Evolutionary conservation across 345 rosid species (phyloP).

Genomic region (Acer saccharum): DNA sequence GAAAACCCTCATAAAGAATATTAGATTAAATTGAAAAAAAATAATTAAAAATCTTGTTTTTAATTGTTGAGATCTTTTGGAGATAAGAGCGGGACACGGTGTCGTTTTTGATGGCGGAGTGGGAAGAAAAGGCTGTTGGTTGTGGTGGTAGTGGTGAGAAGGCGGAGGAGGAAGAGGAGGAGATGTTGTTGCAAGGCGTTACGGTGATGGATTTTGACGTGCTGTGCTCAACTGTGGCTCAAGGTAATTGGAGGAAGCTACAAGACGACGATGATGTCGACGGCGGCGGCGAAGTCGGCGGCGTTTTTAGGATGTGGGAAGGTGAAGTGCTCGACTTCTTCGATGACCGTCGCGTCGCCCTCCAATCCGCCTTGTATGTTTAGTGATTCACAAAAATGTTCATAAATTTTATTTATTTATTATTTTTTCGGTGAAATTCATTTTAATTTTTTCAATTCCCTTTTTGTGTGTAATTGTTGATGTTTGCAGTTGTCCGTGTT

Average conservation of each 20-base stretch:
- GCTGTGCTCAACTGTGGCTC: slow-evolving; percentile 91
- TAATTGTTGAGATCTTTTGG: slow-evolving; percentile 15
- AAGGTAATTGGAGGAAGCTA: slow-evolving; percentile 73
- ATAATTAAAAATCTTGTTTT: too few species aligned
- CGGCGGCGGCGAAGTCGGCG: slow-evolving; percentile 35
- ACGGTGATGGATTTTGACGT: slow-evolving; percentile 83
- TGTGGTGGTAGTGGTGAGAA: background rate
- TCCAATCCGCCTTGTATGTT: slow-evolving; percentile 78
- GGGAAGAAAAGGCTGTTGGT: slow-evolving; percentile 33
- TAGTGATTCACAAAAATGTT: background rate
- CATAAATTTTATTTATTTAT: too few species aligned
- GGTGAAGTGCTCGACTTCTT: slow-evolving; percentile 80
- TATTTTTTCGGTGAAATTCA: background rate
- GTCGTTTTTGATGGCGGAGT: slow-evolving; percentile 23
- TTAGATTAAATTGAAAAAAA: too few species aligned
- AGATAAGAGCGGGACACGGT: slow-evolving; percentile 14
- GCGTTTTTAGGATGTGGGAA: slow-evolving; percentile 93
- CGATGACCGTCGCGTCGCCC: slow-evolving; percentile 75
- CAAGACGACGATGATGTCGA: slow-evolving; percentile 29
- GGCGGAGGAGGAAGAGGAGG: slow-evolving; percentile 40
- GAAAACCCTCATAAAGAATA: too few species aligned
- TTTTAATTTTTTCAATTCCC: background rate
- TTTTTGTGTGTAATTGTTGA: background rate
- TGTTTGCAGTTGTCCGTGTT: slow-evolving; percentile 85
- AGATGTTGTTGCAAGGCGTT: slow-evolving; percentile 56